phyloP scores from a whole-genome alignment of 78 protist genomes.

The Paratrimastix pyriformis region DNA sequence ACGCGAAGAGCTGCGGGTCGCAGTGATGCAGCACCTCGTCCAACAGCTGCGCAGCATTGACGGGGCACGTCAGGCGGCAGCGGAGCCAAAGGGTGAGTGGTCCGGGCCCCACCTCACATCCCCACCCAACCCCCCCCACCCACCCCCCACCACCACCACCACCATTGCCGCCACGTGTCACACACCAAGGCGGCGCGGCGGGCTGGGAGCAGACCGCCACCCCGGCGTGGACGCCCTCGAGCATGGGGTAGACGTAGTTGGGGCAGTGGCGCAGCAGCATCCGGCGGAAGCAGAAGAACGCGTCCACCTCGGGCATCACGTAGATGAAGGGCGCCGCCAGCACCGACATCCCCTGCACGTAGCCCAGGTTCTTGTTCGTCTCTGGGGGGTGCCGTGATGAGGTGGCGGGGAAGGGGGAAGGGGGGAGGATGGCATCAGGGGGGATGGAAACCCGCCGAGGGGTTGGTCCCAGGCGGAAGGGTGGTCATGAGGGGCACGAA shows the following conservation, averaged over 20 bases:
- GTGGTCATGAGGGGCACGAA: neutral
- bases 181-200: no score
- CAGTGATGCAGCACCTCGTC: neutral
- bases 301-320: slow-evolving; percentile 66
- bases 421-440: neutral
- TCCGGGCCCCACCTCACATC: no score
- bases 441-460: neutral
- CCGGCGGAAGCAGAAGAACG: slow-evolving; percentile 39
- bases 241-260: slow-evolving; percentile 33
- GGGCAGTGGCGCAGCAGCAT: slow-evolving; percentile 29
- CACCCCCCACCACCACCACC: no score
- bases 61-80: no score
- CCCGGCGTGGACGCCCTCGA: slow-evolving; percentile 53
- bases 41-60: no score
- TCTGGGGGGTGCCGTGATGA: neutral
- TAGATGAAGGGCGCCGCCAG: slow-evolving; percentile 61
- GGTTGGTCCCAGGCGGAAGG: neutral
- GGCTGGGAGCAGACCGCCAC: slow-evolving; percentile 13
- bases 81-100: no score
- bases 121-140: no score
- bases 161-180: no score
- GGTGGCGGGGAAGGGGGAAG: no score
- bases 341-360: slow-evolving; percentile 73
- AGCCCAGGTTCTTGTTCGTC: neutral
- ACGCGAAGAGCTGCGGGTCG: slow-evolving; percentile 24